Conservation (phyloP, 2,329 filamentous ascomycete genomes). For the Penicillium sp. region DNA sequence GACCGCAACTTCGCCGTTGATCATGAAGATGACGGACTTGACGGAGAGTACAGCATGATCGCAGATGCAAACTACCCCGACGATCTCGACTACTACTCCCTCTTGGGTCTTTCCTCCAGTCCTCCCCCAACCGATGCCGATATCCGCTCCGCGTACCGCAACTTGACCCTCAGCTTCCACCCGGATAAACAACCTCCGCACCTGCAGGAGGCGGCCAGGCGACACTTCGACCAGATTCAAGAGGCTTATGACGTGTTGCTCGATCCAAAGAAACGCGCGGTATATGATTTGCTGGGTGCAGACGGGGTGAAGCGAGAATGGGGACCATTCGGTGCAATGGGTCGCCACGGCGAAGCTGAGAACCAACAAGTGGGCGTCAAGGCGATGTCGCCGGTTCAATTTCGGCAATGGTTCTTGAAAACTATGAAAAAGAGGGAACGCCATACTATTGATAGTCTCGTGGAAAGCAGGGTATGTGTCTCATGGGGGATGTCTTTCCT, state of each 20-base stretch:
- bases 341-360: conserved; percentile 33
- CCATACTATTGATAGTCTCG: conserved; percentile 40
- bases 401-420: conserved; percentile 46
- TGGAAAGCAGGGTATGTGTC: conserved; percentile 41
- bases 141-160: conserved; percentile 50
- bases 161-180: conserved; percentile 48
- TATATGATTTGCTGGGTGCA: conserved; percentile 49
- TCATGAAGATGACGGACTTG: conserved; percentile 25
- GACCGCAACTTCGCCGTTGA: neutral
- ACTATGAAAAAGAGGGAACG: conserved; percentile 47
- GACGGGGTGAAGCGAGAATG: conserved; percentile 47
- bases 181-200: conserved; percentile 50
- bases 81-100: conserved; percentile 46
- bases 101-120: conserved; percentile 44
- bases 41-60: conserved; percentile 32
- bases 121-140: conserved; percentile 47
- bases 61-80: conserved; percentile 33
- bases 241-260: conserved; percentile 49
- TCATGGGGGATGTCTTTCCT: neutral
- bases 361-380: conserved; percentile 41
- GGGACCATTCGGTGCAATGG: conserved; percentile 38
- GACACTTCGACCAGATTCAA: conserved; percentile 44
- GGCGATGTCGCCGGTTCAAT: conserved; percentile 43
- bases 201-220: conserved; percentile 40
- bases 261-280: conserved; percentile 45